phyloP scores from a whole-genome alignment of 73 alveolate genomes.

The Stentor coeruleus region DNA sequence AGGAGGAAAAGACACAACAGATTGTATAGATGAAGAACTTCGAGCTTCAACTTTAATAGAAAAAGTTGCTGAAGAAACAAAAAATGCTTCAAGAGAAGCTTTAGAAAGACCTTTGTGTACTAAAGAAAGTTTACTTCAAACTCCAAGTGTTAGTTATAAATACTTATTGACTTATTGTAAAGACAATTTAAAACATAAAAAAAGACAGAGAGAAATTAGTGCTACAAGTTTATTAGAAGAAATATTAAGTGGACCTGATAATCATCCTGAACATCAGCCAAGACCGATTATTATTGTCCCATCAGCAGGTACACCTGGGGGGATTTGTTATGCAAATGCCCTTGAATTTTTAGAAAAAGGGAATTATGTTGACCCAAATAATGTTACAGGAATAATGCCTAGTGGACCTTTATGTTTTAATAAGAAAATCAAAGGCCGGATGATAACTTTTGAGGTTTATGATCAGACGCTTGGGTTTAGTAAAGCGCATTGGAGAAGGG shows the following conservation, averaged over 20 bases:
- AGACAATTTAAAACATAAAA: background rate
- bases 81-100: background rate
- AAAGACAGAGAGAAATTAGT: constrained; percentile 16
- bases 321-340: background rate
- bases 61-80: background rate
- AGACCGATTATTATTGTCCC: constrained; percentile 13
- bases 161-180: constrained; percentile 7
- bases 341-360: constrained; percentile 14
- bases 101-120: constrained; percentile 23
- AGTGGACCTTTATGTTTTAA: constrained; percentile 24
- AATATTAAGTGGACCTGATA: background rate
- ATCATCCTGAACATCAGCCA: background rate
- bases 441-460: constrained; percentile 41
- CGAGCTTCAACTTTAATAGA: background rate
- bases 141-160: constrained; percentile 11
- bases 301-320: background rate
- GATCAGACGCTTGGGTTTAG: constrained; percentile 41
- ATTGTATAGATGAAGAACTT: constrained; percentile 2
- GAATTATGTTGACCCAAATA: background rate
- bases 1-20: constrained; percentile 25
- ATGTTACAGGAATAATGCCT: background rate
- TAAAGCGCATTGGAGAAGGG: constrained; percentile 48
- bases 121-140: constrained; percentile 12
- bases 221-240: background rate
- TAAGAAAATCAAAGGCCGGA: constrained; percentile 27